phyloP scores from a whole-genome alignment of 106 monocot species.

The Xerophyta viscosa region DNA sequence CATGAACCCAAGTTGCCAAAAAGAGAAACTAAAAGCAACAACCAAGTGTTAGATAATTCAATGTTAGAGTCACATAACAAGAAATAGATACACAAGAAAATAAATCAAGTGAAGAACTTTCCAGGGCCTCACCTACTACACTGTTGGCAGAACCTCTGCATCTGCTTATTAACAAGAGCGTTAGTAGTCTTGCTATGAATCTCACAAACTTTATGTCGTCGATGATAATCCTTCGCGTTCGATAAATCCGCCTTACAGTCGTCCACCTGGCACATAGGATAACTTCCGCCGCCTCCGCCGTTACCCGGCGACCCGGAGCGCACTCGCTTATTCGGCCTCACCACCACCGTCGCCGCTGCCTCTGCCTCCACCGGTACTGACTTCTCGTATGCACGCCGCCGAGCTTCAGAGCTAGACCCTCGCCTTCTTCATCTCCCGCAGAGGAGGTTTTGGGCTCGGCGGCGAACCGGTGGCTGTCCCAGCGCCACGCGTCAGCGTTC shows the following conservation, averaged over 20 bases:
- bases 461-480: conserved; percentile 30
- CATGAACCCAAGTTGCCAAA: no score
- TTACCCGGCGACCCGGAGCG: conserved; percentile 33
- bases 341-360: conserved; percentile 3
- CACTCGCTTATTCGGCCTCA: conserved; percentile 29
- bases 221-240: conserved; percentile 84
- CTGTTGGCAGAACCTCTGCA: conserved; percentile 99
- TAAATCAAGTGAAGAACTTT: no score
- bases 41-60: no score
- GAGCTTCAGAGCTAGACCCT: conserved; percentile 24
- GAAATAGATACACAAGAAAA: no score
- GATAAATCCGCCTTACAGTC: conserved; percentile 74
- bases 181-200: conserved; percentile 79
- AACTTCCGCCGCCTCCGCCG: conserved; percentile 4
- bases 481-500: conserved; percentile 25
- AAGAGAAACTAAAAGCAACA: no score
- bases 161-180: conserved; percentile 74
- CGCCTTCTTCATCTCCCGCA: conserved; percentile 2
- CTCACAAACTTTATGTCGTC: conserved; percentile 96
- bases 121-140: conserved; percentile 91
- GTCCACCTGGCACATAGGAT: conserved; percentile 97
- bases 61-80: no score
- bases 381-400: conserved; percentile 7
- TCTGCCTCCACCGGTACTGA: background rate
- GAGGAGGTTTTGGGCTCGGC: conserved; percentile 18